Percentiles rank a stretch among this genome's conserved stretches.
Evolutionary conservation across 2,329 filamentous ascomycete species (phyloP).

Genomic region (Endoconidiophora polonica): DNA sequence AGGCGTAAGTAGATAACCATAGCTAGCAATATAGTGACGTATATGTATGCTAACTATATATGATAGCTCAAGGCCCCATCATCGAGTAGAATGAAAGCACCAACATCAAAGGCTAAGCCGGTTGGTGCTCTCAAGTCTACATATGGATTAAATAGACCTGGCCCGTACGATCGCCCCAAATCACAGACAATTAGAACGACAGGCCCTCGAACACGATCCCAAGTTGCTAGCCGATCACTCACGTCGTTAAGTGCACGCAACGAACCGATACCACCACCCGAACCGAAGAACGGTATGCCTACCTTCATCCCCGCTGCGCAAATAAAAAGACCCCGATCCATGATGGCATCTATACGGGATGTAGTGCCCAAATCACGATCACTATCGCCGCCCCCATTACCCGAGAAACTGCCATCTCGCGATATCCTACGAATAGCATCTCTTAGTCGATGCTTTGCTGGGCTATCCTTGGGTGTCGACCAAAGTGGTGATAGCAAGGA

Average conservation of each 20-base stretch:
- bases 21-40: not conserved
- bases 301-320: too few relatives aligned
- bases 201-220: conserved; percentile 9
- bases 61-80: conserved; percentile 11
- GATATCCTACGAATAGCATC: conserved; percentile 4
- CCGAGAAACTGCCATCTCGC: not conserved
- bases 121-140: conserved; percentile 30
- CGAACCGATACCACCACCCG: not conserved
- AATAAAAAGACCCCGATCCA: too few relatives aligned
- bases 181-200: conserved; percentile 28
- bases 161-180: conserved; percentile 31
- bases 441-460: conserved; percentile 3
- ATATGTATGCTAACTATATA: not conserved
- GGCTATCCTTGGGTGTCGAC: not conserved
- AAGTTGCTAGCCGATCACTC: conserved; percentile 1
- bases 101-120: conserved; percentile 25
- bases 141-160: conserved; percentile 31
- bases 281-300: conserved; percentile 1
- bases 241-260: conserved; percentile 3
- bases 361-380: not conserved
- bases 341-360: too few relatives aligned
- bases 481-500: too few relatives aligned
- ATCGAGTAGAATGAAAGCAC: conserved; percentile 5
- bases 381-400: too few relatives aligned
- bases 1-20: conserved; percentile 9